A percentile compares a stretch with the other conserved stretches of the same genome.
These are phyloP conservation scores for Mycogone perniciosa DNA, from an alignment of 2,329 filamentous ascomycete genomes.

Conservation along the genomic window DNA sequence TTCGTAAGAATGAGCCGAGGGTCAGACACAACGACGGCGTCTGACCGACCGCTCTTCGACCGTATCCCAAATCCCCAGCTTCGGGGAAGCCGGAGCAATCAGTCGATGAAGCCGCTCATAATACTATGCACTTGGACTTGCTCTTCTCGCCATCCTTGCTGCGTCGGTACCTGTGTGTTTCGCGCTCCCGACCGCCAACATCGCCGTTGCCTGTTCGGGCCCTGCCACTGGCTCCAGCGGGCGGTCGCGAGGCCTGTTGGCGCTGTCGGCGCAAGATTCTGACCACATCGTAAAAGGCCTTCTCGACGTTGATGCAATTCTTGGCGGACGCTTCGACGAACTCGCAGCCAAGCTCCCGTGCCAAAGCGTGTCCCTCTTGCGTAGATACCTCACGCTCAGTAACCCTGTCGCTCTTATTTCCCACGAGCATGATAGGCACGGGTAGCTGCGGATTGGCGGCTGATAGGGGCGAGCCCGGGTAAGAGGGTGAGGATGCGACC, in stretches of 20 bases:
- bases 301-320: constrained; percentile 97
- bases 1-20: background rate
- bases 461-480: constrained; percentile 67
- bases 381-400: constrained; percentile 95
- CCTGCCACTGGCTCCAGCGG: constrained; percentile 29
- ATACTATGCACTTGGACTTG: constrained; percentile 33
- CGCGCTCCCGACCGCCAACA: constrained; percentile 26
- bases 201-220: constrained; percentile 35
- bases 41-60: background rate
- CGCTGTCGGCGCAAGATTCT: constrained; percentile 80
- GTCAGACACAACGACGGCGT: constrained; percentile 1
- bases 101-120: constrained; percentile 25
- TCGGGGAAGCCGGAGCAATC: constrained; percentile 2
- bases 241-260: constrained; percentile 45
- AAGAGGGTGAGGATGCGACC: constrained; percentile 66
- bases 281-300: constrained; percentile 97
- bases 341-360: constrained; percentile 87
- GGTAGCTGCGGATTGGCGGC: constrained; percentile 54
- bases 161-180: constrained; percentile 26
- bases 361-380: constrained; percentile 87
- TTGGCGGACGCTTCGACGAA: constrained; percentile 97
- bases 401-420: constrained; percentile 96
- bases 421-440: constrained; percentile 95
- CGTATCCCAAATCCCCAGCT: constrained; percentile 2
- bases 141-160: constrained; percentile 31